Conservation (phyloP, 2,329 filamentous ascomycete genomes). For the Nemania serpens region DNA sequence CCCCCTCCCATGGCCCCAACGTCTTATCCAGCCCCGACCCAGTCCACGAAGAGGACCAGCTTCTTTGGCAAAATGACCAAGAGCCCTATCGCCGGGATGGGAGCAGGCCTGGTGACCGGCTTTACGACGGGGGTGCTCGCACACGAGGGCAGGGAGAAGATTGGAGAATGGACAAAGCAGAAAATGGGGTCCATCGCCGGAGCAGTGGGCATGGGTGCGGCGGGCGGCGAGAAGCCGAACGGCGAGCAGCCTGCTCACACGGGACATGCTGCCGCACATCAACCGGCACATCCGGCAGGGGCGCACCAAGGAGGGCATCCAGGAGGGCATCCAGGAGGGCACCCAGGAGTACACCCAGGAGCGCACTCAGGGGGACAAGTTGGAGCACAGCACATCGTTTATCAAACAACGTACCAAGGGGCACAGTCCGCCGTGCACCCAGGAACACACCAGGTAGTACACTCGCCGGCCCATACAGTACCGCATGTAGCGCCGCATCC, state of each 20-base stretch:
- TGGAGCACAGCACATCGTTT: neutral
- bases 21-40: neutral
- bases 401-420: neutral
- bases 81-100: slow-evolving; percentile 12
- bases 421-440: neutral
- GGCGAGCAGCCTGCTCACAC: neutral
- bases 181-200: slow-evolving; percentile 25
- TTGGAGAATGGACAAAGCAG: slow-evolving; percentile 27
- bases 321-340: neutral
- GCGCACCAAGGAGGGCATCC: neutral
- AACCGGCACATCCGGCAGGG: slow-evolving; percentile 1
- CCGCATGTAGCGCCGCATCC: neutral
- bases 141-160: slow-evolving; percentile 25
- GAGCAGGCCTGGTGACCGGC: slow-evolving; percentile 18
- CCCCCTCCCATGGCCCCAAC: slow-evolving; percentile 14
- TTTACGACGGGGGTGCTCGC: slow-evolving; percentile 14
- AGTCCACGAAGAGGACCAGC: slow-evolving; percentile 17
- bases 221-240: slow-evolving; percentile 7
- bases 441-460: neutral
- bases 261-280: slow-evolving; percentile 7
- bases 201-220: slow-evolving; percentile 3
- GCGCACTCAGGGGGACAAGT: neutral
- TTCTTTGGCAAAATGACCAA: slow-evolving; percentile 27
- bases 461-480: neutral
- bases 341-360: neutral